These are phyloP conservation scores for Penicillium paneum DNA, from an alignment of 2,329 filamentous ascomycete genomes.

Conservation along the genomic window DNA sequence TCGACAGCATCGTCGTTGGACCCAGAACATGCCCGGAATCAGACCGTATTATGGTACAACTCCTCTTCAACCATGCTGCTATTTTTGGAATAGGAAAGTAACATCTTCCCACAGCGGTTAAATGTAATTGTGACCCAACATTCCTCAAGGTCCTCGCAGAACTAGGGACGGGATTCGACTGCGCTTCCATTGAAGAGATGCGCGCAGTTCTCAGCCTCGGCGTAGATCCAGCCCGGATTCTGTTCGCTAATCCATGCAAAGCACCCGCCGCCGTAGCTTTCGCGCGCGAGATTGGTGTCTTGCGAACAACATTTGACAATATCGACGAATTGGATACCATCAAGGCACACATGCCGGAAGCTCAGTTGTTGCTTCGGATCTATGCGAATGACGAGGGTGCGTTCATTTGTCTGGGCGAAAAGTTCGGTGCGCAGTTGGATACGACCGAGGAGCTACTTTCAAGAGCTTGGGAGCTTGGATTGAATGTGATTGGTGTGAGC, in stretches of 20 bases:
- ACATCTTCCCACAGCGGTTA: constrained; percentile 21
- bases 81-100: neutral
- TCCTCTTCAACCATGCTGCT: too few relatives aligned
- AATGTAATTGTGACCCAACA: constrained; percentile 28
- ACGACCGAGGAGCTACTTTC: constrained; percentile 15
- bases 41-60: constrained; percentile 23
- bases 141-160: constrained; percentile 23
- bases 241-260: constrained; percentile 32
- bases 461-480: constrained; percentile 20
- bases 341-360: constrained; percentile 16
- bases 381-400: constrained; percentile 18
- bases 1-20: constrained; percentile 21
- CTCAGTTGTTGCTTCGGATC: constrained; percentile 24
- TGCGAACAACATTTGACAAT: constrained; percentile 28
- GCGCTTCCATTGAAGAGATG: constrained; percentile 28
- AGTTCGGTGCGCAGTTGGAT: constrained; percentile 24
- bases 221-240: constrained; percentile 24
- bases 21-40: constrained; percentile 12
- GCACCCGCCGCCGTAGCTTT: constrained; percentile 17
- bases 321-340: constrained; percentile 29
- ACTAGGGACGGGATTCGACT: constrained; percentile 28
- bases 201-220: constrained; percentile 19
- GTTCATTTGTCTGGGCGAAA: constrained; percentile 15
- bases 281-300: constrained; percentile 17
- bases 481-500: constrained; percentile 28